Percentiles rank a stretch among this genome's conserved stretches.
Evolutionary conservation across 1,284 basidiomycete species (phyloP).

Genomic region (Polyporus tsugae): DNA sequence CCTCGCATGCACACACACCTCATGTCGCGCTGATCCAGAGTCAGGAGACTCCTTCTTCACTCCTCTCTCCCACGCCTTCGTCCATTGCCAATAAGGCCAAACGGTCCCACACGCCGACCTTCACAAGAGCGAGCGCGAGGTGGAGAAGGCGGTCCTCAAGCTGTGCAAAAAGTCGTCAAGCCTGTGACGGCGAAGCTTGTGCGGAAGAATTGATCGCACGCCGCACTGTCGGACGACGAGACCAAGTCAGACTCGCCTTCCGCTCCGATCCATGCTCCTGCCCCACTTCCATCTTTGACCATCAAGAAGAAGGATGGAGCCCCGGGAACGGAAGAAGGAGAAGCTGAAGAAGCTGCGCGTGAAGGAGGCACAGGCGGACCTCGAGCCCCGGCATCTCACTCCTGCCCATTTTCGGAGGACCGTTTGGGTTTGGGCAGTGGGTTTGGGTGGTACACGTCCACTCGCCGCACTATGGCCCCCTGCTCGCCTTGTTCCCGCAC

Average conservation of each 20-base stretch:
- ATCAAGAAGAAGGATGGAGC: conserved; percentile 21
- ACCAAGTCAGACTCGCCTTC: conserved; percentile 20
- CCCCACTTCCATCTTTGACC: neutral
- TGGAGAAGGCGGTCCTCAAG: neutral
- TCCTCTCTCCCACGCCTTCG: conserved; percentile 28
- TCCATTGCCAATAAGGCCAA: conserved; percentile 15
- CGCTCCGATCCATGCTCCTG: neutral
- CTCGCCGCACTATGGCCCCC: too few species aligned
- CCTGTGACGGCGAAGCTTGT: neutral
- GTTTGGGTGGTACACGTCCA: too few species aligned
- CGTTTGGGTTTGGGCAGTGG: too few species aligned
- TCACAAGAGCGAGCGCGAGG: conserved; percentile 18
- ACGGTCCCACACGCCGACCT: conserved; percentile 12
- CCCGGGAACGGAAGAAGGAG: conserved; percentile 9
- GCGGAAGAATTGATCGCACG: conserved; percentile 28
- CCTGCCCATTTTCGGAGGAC: too few species aligned
- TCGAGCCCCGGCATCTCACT: too few species aligned
- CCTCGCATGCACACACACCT: conserved; percentile 17
- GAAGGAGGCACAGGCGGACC: conserved; percentile 10
- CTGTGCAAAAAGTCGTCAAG: conserved; percentile 3
- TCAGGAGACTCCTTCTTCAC: conserved; percentile 26
- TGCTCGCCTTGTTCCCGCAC: too few species aligned
- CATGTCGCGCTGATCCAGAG: neutral
- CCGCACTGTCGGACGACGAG: conserved; percentile 32
- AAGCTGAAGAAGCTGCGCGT: conserved; percentile 23